Base-by-base conservation (phyloP, 1,284 basidiomycete genomes). In the Apiotrichum sp. region DNA sequence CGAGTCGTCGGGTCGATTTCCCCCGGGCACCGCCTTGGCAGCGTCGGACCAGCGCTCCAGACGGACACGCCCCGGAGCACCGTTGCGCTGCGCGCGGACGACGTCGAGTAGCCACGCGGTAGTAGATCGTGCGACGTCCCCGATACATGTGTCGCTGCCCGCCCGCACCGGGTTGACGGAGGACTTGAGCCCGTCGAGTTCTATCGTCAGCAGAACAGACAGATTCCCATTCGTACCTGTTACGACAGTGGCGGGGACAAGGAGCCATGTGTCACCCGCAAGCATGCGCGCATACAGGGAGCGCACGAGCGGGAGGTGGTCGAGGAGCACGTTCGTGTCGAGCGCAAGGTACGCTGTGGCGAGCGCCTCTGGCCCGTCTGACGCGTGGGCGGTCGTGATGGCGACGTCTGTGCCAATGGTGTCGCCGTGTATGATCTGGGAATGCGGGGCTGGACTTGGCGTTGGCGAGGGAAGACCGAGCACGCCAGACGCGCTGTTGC, bases 301-400 rank as follows among this genome's bases (percentile, higher is more conserved):
- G n/a, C 31, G 44, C 5, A 60, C 52, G 5, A 47, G 16, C 0
- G 47, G 11, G 14, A 54, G 48, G 32, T 48, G 52, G n/a, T 4
- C 5, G 14, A 60, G 40, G 34, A 60, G 55, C 16, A 60, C 49
- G 29, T 60, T 60, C 5, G 58, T 56, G 46, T 60, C 58, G 31
- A 60, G 43, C 2, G 52, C 52, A 3, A 60, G 44, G 46, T 57
- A 22, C 22, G 22, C 22, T 22, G 22, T 22, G 22, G 22, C 22
- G 22, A 22, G 22, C 22, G 22, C 22, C 22, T 22, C 22, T 22
- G 22, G 22, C 22, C 22, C 22, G 22, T 22, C 22, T 22, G 22
- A 22, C 22, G 22, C 22, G 22, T 22, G 22, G 22, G 22, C 22
- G 22, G 22, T 22, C 22, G 22, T 22, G 22, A 22, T 22, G 22